Base-by-base conservation (phyloP, 2,329 filamentous ascomycete genomes). In the Pleomassaria siparia region DNA sequence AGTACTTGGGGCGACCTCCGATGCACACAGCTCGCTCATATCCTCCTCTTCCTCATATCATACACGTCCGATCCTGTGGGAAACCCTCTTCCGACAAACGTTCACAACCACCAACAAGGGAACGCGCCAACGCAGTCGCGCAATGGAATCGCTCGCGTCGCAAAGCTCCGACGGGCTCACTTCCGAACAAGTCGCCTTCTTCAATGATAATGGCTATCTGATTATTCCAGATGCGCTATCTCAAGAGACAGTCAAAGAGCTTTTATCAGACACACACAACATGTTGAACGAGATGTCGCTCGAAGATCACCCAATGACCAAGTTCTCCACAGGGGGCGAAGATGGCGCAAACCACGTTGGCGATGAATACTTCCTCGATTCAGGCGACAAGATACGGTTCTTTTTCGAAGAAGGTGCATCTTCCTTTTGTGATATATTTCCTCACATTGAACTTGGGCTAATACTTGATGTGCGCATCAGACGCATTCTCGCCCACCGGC, bases 331-430 rank as follows among this genome's bases (percentile, higher is more conserved):
- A 0, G 91, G 91, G 58, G 85, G 82, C 74, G 78, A 84, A 60
- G 74, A 80, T 66, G 73, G 73, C 37, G 70, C 67, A 37, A 81
- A 85, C n/a, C 92, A 97, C 73, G 88, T 96, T 10, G 91, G 92
- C 53, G 94, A 97, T 75, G 84, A 88, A 66, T 99, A 99, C 79
- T 97, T 99, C 75, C 83, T 97, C 2, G 80, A 79, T 1, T 94
- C 88, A 2, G 91, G 90, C 51, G 89, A 97, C 77, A 92, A 96
- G 74, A 78, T 97, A 52, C 87, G 91, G 50, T 97, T 95, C 80
- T 97, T 97, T 80, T 95, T 97, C 72, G 92, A 97, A 73, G 90
- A 95, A 72, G 77, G 77, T 77, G 63, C 8, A 37, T 41, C 22
- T 28, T 22, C 18, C 30, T 16, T 26, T 18, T 11, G 41, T 44